Base-by-base conservation (phyloP, 768 basidiomycete genomes). In the Filobasidium wieringae region DNA sequence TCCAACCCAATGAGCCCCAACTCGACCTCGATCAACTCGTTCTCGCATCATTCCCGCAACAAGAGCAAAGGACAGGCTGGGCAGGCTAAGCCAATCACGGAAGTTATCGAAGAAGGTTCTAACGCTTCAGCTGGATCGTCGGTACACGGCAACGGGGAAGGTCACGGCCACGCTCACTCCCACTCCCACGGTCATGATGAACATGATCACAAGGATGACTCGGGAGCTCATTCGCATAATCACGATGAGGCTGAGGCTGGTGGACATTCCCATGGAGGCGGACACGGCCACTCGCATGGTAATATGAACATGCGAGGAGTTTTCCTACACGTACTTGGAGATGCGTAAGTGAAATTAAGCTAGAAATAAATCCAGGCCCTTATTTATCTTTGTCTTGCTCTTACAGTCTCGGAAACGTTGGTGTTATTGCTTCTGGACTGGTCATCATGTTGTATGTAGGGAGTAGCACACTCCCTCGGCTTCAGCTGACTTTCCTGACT, bases 221-320 rank as follows among this genome's bases (percentile, higher is more conserved):
- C 39, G 22, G 45, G 50, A 19, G 57, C 47, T 14, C 63, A 65
- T 37, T 43, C 51, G 27, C 55, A 68, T 15, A 53, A 59, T 49
- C 52, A 53, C 33, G 29, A 45, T 34, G 47, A 63, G 47, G 54
- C 53, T 7, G 51, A 58, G 14, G 60, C 50, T 7, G 47, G 50
- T n/a, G 55, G 52, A 36, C 19, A 63, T 64, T 4, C 51, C 51
- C 15, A 53, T 40, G 19, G 56, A 12, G 68, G 66, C 24, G 72
- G 68, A 11, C 65, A 67, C 37, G 72, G 71, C 4, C 71, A 72
- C 49, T 65, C 65, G 11, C 74, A 77, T 41, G 84, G 83, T 0
- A 88, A 85, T 0, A 97, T 99, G 95, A 99, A 97, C 75, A 96
- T 97, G 92, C 85, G 79, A n/a, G 95, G 91, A 30, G 79, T 99